Percentiles rank a stretch among this genome's conserved stretches.
Conservation (phyloP, 768 basidiomycete genomes). For the Panus rudis region DNA sequence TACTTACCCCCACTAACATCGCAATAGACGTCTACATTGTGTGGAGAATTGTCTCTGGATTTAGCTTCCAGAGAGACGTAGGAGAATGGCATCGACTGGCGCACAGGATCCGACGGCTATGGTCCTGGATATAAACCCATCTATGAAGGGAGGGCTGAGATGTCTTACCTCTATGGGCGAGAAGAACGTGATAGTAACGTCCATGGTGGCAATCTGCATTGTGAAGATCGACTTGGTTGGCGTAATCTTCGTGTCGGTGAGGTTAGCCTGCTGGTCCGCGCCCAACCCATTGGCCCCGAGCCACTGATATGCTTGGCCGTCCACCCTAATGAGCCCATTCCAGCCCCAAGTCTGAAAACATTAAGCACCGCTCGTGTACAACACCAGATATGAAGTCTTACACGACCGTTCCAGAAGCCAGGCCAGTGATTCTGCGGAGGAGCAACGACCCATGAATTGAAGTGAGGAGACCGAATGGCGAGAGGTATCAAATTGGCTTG, state of each 20-base stretch:
- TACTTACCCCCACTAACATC: conserved; percentile 31
- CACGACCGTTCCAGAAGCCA: conserved; percentile 8
- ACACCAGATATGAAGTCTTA: background rate
- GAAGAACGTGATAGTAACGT: conserved; percentile 31
- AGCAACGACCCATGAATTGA: conserved; percentile 15
- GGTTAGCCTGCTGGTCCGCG: conserved; percentile 7
- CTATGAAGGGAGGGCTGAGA: background rate
- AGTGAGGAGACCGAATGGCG: conserved; percentile 21
- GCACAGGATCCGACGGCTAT: conserved; percentile 29
- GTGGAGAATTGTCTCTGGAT: conserved; percentile 25
- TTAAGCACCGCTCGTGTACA: background rate
- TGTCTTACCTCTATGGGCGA: conserved; percentile 31
- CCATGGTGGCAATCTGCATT: conserved; percentile 28
- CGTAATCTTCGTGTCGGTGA: conserved; percentile 23
- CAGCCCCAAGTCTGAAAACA: conserved; percentile 6
- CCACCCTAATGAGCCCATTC: conserved; percentile 7
- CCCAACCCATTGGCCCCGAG: conserved; percentile 5
- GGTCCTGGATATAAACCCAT: background rate
- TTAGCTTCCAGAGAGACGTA: conserved; percentile 27
- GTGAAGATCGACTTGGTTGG: conserved; percentile 29
- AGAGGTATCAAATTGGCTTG: conserved; percentile 18
- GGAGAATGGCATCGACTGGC: conserved; percentile 34
- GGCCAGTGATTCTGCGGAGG: conserved; percentile 13
- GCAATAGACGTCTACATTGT: conserved; percentile 31
- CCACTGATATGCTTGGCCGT: conserved; percentile 12